These are phyloP conservation scores for Yamadazyma triangularis DNA, from an alignment of 1,139 yeast genomes.

Conservation along the genomic window DNA sequence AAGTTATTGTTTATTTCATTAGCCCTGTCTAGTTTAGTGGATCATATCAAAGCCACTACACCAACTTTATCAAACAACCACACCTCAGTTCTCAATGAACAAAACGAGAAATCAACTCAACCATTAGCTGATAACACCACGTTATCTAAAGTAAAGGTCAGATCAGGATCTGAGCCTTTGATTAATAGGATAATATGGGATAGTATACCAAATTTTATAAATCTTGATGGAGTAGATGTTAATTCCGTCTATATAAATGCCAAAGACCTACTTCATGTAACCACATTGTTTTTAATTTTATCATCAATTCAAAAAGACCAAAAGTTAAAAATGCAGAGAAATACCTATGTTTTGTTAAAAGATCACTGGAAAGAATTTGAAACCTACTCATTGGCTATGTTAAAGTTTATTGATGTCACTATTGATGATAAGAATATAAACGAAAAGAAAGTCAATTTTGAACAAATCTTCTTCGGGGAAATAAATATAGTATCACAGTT, in stretches of 20 bases:
- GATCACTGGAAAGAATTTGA: conserved; percentile 33
- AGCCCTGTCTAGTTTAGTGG: conserved; percentile 3
- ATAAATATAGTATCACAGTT: conserved; percentile 30
- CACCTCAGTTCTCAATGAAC: no score
- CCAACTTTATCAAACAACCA: not conserved
- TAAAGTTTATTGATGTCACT: conserved; percentile 39
- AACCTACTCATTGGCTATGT: conserved; percentile 25
- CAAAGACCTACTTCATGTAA: conserved; percentile 26
- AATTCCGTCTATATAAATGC: conserved; percentile 29
- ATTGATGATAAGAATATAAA: conserved; percentile 18
- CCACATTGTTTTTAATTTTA: conserved; percentile 41
- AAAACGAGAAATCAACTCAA: no score
- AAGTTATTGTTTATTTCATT: conserved; percentile 24
- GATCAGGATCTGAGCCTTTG: conserved; percentile 1
- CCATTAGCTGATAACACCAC: no score
- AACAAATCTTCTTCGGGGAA: conserved; percentile 30
- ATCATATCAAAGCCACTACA: conserved; percentile 7
- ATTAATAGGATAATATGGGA: conserved; percentile 6
- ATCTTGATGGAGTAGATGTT: conserved; percentile 26
- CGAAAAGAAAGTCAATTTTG: conserved; percentile 20
- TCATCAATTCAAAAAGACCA: conserved; percentile 22
- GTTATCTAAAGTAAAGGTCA: conserved; percentile 1
- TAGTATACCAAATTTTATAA: conserved; percentile 11
- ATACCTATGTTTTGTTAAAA: conserved; percentile 10
- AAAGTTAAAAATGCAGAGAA: conserved; percentile 13